Percentiles rank a stretch among this genome's conserved stretches.
Conservation (phyloP, 2,329 filamentous ascomycete species). For the Verticillium isaacii region DNA sequence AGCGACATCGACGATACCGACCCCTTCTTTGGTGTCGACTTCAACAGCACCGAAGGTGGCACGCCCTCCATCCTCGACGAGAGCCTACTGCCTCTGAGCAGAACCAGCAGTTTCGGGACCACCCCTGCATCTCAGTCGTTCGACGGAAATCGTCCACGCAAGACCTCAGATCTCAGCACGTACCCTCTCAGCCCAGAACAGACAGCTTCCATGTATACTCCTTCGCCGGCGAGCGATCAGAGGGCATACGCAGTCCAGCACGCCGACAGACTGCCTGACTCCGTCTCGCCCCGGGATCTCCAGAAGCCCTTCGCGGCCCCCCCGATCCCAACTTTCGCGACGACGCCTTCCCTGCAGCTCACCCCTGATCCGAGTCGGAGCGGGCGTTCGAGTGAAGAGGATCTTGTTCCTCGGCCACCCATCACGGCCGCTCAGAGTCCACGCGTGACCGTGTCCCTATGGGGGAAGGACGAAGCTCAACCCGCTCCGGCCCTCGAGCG, state of each 20-base stretch:
- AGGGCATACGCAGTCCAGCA: conserved; percentile 18
- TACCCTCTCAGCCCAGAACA: conserved; percentile 49
- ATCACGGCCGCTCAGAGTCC: conserved; percentile 44
- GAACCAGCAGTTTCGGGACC: conserved; percentile 12
- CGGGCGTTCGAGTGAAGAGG: conserved; percentile 46
- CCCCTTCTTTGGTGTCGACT: conserved; percentile 46
- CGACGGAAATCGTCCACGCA: conserved; percentile 5
- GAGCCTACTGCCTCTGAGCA: conserved; percentile 13
- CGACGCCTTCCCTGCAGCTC: conserved; percentile 30
- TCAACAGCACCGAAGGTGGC: conserved; percentile 33
- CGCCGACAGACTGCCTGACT: conserved; percentile 21
- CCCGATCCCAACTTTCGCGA: conserved; percentile 22
- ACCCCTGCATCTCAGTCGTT: conserved; percentile 1
- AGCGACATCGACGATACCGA: conserved; percentile 41
- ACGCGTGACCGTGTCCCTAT: conserved; percentile 51
- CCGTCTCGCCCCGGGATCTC: conserved; percentile 36
- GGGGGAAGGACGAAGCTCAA: conserved; percentile 35
- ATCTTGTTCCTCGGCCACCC: conserved; percentile 29
- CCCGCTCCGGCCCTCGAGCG: conserved; percentile 34
- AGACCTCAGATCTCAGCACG: conserved; percentile 13
- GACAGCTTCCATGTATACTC: conserved; percentile 42
- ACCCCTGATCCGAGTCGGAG: conserved; percentile 47
- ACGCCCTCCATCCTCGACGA: conserved; percentile 42
- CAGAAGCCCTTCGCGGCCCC: conserved; percentile 32
- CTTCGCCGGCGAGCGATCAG: conserved; percentile 32